phyloP scores from a whole-genome alignment of 2,329 filamentous ascomycete genomes.

The Diaporthe sp. region DNA sequence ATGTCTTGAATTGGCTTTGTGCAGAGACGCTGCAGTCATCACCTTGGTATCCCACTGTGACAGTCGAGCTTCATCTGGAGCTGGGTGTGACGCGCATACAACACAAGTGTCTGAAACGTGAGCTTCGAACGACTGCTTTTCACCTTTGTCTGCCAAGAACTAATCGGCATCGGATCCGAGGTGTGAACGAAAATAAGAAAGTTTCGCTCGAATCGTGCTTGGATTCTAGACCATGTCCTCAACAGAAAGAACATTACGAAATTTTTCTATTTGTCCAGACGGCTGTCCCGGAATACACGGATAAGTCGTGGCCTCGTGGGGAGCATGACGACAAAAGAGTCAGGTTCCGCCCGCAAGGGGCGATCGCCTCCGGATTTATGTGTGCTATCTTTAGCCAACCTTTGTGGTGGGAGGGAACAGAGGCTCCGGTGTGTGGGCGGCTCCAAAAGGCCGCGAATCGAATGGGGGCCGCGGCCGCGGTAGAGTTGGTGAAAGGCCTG shows the following conservation, averaged over 20 bases:
- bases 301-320: constrained; percentile 11
- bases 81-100: background rate
- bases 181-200: background rate
- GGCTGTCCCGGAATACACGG: background rate
- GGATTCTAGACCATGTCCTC: background rate
- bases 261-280: background rate
- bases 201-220: constrained; percentile 9
- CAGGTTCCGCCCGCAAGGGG: constrained; percentile 3
- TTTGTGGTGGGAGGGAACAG: background rate
- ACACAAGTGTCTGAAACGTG: constrained; percentile 11
- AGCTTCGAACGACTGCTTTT: background rate
- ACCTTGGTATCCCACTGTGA: background rate
- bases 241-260: background rate
- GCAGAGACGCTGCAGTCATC: background rate
- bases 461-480: constrained; percentile 5
- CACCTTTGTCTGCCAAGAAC: background rate
- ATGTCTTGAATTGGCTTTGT: too few relatives aligned
- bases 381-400: constrained; percentile 17
- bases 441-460: background rate
- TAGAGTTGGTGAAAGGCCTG: background rate
- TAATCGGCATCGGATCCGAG: background rate
- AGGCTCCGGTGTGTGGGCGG: background rate
- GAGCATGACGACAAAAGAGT: constrained; percentile 1
- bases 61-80: background rate
- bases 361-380: background rate